Evolutionary conservation across 2,329 filamentous ascomycete species (phyloP), one percentile per base, ranked within the genome.

Genomic region (Tolypocladium guangdongense): DNA sequence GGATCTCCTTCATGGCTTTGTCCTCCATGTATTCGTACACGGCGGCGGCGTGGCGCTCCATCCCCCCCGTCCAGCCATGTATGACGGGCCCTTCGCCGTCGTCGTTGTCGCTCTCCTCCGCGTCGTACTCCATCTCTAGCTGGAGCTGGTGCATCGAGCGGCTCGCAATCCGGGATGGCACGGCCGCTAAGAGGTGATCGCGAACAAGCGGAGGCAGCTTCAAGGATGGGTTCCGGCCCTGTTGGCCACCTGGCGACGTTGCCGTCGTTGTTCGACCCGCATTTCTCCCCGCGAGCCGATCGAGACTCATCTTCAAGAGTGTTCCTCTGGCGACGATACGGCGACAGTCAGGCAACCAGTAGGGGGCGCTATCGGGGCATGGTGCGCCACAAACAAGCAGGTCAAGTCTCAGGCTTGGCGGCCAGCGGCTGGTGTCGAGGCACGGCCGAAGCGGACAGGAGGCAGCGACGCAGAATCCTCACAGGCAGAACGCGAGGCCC

Each of bases 101-200:
- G 36, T 58, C 58, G 32, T 54, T 55, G 38, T 59, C 57, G 54
- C 56, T 57, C 52, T 61, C 59, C 49, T 59, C 58, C 5, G 53
- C 57, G 35, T 59, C 57, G 45, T 60, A 59, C 46, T 60, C 57
- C 56, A 58, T 54, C 45, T 60, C 59, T 4, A 61, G 56, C 51
- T 61, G 59, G 30, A 61, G 58, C 39, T 61, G 59, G 50, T 61
- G 59, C 58, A 61, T 57, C 3, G 59, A 56, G 30, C 58, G 55
- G 18, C 50, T 50, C 12, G 47, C 49, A 20, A 55, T 52, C 38
- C 49, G 46, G 12, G 51, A 37, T 12, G 54, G 51, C 27, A 51
- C 49, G 38, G 53, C 57, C 33, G 56, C 54, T 22, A 53, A 49
- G 20, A 46, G 32, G 16, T 52, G 54, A 47, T 59, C 57, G 27